These are phyloP conservation scores for Pleurotus giganteus DNA, from an alignment of 768 basidiomycete genomes.

Conservation along the genomic window DNA sequence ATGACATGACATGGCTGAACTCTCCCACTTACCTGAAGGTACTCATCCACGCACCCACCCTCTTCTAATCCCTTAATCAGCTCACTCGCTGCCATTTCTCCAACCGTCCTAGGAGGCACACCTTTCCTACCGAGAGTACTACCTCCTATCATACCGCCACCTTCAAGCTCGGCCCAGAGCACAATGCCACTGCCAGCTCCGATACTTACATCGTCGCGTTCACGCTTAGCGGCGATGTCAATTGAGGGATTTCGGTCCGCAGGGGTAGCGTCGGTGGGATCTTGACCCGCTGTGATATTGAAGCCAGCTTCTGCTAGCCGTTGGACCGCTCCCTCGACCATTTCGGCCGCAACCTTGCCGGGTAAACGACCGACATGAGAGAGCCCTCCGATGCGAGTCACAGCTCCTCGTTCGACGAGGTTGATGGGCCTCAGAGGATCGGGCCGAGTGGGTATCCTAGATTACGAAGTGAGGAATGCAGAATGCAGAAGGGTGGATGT, in stretches of 20 bases:
- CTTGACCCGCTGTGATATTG: slow-evolving; percentile 7
- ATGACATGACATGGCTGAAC: background rate
- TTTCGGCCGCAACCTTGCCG: slow-evolving; percentile 46
- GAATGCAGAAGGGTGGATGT: background rate
- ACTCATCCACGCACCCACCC: slow-evolving; percentile 75
- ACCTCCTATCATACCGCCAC: slow-evolving; percentile 66
- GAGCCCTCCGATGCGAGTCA: slow-evolving; percentile 50
- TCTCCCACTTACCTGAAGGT: slow-evolving; percentile 28
- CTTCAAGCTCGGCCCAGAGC: slow-evolving; percentile 71
- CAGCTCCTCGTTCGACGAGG: slow-evolving; percentile 54
- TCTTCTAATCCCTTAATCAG: slow-evolving; percentile 54
- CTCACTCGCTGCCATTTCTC: slow-evolving; percentile 59
- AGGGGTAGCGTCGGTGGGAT: background rate
- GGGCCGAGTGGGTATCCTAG: background rate
- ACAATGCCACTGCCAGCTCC: slow-evolving; percentile 73
- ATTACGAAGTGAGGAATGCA: background rate
- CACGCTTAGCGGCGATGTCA: slow-evolving; percentile 37
- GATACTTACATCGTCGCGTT: slow-evolving; percentile 40
- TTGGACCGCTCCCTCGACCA: slow-evolving; percentile 52
- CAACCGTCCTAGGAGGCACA: slow-evolving; percentile 43
- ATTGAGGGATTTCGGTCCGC: slow-evolving; percentile 27
- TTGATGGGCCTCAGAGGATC: slow-evolving; percentile 11
- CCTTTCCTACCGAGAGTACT: slow-evolving; percentile 62
- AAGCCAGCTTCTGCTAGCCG: slow-evolving; percentile 41
- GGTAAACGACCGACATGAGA: slow-evolving; percentile 73